Evolutionary conservation across 2,329 filamentous ascomycete genomes (phyloP).

Genomic region (Penicillium verrucosum): DNA sequence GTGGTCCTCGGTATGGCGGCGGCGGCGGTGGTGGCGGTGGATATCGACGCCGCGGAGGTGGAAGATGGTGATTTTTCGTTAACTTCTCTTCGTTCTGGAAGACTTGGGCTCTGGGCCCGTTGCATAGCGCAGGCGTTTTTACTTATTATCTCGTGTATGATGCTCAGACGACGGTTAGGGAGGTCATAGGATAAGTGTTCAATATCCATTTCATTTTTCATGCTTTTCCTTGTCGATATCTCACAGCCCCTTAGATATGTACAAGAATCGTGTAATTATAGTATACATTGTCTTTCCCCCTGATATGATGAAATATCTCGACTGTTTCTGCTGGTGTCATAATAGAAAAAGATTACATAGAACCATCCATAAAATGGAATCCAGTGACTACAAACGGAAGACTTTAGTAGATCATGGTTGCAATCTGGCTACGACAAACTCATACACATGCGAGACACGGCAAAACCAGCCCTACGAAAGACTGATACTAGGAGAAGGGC

Average conservation of each 20-base stretch:
- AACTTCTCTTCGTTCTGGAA: constrained; percentile 8
- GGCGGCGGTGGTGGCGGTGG: constrained; percentile 51
- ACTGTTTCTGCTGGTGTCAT: background rate
- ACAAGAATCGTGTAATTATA: background rate
- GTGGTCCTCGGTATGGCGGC: constrained; percentile 42
- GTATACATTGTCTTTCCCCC: background rate
- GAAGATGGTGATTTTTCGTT: constrained; percentile 38
- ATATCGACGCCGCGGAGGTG: constrained; percentile 40
- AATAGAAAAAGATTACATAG: background rate
- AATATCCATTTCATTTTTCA: constrained; percentile 18
- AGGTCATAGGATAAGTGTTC: constrained; percentile 21
- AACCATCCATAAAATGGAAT: background rate
- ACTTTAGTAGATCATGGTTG: background rate
- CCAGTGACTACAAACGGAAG: background rate
- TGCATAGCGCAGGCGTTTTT: constrained; percentile 46
- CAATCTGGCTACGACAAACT: background rate
- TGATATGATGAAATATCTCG: no score
- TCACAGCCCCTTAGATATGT: background rate
- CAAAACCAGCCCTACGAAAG: background rate
- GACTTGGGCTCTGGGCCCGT: constrained; percentile 17
- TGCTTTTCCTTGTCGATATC: background rate
- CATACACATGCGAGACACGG: background rate
- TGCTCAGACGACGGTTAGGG: constrained; percentile 23
- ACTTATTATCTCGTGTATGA: constrained; percentile 26
- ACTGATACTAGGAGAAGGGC: background rate